Base-by-base conservation (phyloP, 2,329 filamentous ascomycete genomes). In the Aspergillus unguis region DNA sequence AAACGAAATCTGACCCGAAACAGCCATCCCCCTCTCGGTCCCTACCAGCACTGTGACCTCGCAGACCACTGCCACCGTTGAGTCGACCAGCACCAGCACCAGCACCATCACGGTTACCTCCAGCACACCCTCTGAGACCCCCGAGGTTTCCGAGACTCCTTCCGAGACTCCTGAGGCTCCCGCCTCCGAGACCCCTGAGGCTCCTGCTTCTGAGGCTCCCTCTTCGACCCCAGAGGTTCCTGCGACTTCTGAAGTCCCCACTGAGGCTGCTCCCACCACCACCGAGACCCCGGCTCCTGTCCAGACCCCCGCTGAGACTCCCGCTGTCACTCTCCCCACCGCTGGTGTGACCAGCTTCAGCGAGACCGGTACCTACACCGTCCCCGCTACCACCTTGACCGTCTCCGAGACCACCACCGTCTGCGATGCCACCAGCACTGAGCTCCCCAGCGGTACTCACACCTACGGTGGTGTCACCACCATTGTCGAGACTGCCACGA, bases 401-500 rank as follows among this genome's bases (percentile, higher is more conserved):
- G 74, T 91, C 60, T 84, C 79, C 57, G 77, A 84, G 70, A 80
- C 81, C 55, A 87, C 84, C 61, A 88, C 85, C 36, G 85, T 88
- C 57, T 84, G 82, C 71, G 85, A 73, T 62, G 80, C 82, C 48
- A 77, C 82, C 58, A 79, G 82, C 54, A 87, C 86, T 60, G 71
- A 77, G 46, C 77, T 89, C 45, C 75, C 85, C 49, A 70, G 79
- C 54, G 87, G 87, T 65, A 83, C 79, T 38, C 78, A 88, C 79
- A 88, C 85, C 59, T 74, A 85, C 58, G 87, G 87, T 62, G 87
- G 86, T 76, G 82, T 88, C 53, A 89, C 85, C 58, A 90, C 86
- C 40, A 73, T 87, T 38, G 86, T 90, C 55, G 74, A 78, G 62
- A 82, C 78, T 27, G 74, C 79, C 40, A 90, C 86, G 57, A 88